phyloP scores from a whole-genome alignment of 305 asterid genomes.

The Plantago coronopus region DNA sequence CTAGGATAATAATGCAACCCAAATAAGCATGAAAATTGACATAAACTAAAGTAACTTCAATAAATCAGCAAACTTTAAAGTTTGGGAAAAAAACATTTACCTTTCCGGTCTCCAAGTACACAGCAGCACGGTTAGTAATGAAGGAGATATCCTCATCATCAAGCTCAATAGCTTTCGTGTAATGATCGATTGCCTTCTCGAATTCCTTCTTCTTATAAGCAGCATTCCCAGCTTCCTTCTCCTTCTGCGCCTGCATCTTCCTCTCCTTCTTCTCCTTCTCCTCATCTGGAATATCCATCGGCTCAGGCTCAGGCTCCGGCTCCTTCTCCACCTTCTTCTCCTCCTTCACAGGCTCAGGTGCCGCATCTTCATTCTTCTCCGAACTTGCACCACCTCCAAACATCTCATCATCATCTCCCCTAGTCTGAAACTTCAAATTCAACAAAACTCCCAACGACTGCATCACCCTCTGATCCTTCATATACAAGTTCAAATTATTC shows the following conservation, averaged over 20 bases:
- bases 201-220: slow-evolving; percentile 89
- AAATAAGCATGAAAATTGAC: no score
- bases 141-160: slow-evolving; percentile 75
- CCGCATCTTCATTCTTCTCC: slow-evolving; percentile 41
- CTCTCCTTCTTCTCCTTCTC: slow-evolving; percentile 46
- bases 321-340: slow-evolving; percentile 44
- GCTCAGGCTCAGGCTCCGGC: slow-evolving; percentile 39
- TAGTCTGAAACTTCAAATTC: slow-evolving; percentile 55
- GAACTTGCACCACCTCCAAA: slow-evolving; percentile 30
- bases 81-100: slow-evolving; percentile 26
- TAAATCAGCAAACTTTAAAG: no score
- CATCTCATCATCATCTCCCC: slow-evolving; percentile 45
- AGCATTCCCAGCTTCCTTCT: slow-evolving; percentile 83
- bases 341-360: slow-evolving; percentile 41
- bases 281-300: slow-evolving; percentile 45
- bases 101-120: slow-evolving; percentile 84
- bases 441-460: slow-evolving; percentile 70
- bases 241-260: slow-evolving; percentile 57
- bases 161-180: slow-evolving; percentile 63
- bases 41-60: no score
- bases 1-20: no score
- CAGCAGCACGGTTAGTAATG: slow-evolving; percentile 86
- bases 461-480: slow-evolving; percentile 83
- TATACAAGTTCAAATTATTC: slow-evolving; percentile 48
- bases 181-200: slow-evolving; percentile 70